These are phyloP conservation scores for Garcia nutans DNA, from an alignment of 345 rosid species.

Conservation along the genomic window DNA sequence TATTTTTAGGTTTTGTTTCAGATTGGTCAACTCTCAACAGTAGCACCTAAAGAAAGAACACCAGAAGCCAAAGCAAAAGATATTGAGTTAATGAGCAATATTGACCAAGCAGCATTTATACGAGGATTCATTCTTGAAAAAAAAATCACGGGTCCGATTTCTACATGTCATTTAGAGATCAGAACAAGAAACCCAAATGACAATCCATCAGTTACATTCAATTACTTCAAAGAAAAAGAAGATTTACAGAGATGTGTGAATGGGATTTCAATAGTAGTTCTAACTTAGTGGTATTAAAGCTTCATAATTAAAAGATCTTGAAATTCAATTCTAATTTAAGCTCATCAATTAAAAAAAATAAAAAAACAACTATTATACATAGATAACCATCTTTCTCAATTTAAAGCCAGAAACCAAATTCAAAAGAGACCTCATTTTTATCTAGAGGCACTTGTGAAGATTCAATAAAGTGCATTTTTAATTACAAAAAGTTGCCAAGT, in stretches of 20 bases:
- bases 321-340: no score
- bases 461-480: no score
- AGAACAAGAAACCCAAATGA: constrained; percentile 14
- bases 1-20: neutral
- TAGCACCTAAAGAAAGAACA: constrained; percentile 42
- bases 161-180: constrained; percentile 30
- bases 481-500: no score
- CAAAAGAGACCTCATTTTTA: no score
- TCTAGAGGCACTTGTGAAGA: no score
- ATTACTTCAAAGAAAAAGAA: constrained; percentile 24
- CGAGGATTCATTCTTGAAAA: constrained; percentile 32
- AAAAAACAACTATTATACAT: no score
- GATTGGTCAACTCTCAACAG: constrained; percentile 40
- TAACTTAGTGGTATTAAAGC: no score
- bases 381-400: no score
- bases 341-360: no score
- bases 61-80: constrained; percentile 36
- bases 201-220: constrained; percentile 34
- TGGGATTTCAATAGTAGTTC: constrained; percentile 19
- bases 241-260: constrained; percentile 26
- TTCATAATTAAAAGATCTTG: no score
- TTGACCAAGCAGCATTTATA: constrained; percentile 19
- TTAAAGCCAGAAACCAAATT: no score
- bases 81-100: constrained; percentile 24
- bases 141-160: constrained; percentile 27